Conservation (phyloP, 768 basidiomycete species). For the Lactifluus volemus region DNA sequence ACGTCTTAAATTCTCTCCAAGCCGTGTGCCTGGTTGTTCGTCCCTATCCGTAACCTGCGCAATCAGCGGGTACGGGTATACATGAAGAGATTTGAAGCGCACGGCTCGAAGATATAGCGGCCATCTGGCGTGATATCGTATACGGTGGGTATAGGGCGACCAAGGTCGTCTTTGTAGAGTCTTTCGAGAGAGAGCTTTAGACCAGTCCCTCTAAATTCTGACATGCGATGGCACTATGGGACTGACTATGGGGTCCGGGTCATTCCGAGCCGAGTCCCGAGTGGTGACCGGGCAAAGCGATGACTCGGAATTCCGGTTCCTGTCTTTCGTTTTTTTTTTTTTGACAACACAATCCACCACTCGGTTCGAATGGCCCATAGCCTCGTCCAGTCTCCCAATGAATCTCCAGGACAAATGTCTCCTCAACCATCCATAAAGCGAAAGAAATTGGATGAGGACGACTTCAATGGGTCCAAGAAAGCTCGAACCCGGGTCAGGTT, state of each 20-base stretch:
- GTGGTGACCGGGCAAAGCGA: background rate
- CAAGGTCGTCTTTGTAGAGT: slow-evolving; percentile 74
- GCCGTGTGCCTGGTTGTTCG: slow-evolving; percentile 45
- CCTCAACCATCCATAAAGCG: slow-evolving; percentile 37
- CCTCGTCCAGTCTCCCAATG: slow-evolving; percentile 2
- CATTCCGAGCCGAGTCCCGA: background rate
- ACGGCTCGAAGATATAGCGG: slow-evolving; percentile 65
- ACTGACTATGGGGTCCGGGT: background rate
- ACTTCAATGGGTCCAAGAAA: slow-evolving; percentile 47
- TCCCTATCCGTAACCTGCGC: slow-evolving; percentile 21
- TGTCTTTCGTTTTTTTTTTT: background rate
- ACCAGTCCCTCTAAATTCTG: slow-evolving; percentile 21
- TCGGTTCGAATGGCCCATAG: background rate
- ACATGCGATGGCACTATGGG: background rate
- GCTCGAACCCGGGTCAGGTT: slow-evolving; percentile 69
- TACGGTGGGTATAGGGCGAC: slow-evolving; percentile 50
- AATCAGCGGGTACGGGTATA: slow-evolving; percentile 2
- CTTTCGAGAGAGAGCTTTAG: slow-evolving; percentile 64
- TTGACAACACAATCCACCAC: background rate
- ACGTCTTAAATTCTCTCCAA: slow-evolving; percentile 58
- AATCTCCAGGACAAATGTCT: slow-evolving; percentile 3
- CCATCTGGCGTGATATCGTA: slow-evolving; percentile 66
- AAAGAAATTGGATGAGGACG: slow-evolving; percentile 51
- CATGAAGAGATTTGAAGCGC: slow-evolving; percentile 23
- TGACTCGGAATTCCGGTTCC: background rate